phyloP scores from a whole-genome alignment of 306 rosid species.

The Acmispon strigosus region DNA sequence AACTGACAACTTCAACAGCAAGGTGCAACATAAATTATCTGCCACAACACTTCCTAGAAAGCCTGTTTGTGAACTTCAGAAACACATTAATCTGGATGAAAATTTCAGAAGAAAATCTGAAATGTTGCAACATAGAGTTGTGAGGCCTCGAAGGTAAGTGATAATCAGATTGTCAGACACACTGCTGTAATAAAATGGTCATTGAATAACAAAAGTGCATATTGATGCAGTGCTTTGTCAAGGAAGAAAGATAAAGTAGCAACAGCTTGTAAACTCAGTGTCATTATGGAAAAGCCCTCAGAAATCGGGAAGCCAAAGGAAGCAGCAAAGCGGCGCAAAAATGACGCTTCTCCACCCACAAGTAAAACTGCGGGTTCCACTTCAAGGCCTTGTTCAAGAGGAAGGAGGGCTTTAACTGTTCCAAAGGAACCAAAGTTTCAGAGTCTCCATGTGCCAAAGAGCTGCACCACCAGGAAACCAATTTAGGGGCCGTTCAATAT shows the following conservation, averaged over 20 bases:
- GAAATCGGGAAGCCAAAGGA: slow-evolving; percentile 26
- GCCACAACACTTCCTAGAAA: slow-evolving; percentile 19
- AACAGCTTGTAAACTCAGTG: slow-evolving; percentile 31
- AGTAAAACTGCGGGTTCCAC: slow-evolving; percentile 11
- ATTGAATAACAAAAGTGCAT: not conserved
- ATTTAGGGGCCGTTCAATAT: slow-evolving; percentile 29
- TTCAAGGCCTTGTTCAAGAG: slow-evolving; percentile 31
- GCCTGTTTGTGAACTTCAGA: slow-evolving; percentile 17
- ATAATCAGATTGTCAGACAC: not conserved
- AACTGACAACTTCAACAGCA: slow-evolving; percentile 13
- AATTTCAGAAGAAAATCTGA: slow-evolving; percentile 28
- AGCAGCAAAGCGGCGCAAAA: slow-evolving; percentile 30
- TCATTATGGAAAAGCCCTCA: slow-evolving; percentile 40
- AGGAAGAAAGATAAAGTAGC: slow-evolving; percentile 37
- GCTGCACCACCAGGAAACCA: slow-evolving; percentile 22
- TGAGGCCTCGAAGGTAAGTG: slow-evolving; percentile 42
- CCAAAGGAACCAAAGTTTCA: slow-evolving; percentile 75
- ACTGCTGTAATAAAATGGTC: not conserved
- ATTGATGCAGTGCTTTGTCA: slow-evolving; percentile 39
- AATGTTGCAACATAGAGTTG: slow-evolving; percentile 18
- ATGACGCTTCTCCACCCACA: slow-evolving; percentile 22
- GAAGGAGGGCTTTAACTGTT: slow-evolving; percentile 43
- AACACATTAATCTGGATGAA: slow-evolving; percentile 12
- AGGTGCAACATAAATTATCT: slow-evolving; percentile 28
- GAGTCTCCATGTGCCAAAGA: slow-evolving; percentile 42